These are phyloP conservation scores for Paratinospora sagittata DNA, from an alignment of 164 flowering plant genomes.

Conservation along the genomic window DNA sequence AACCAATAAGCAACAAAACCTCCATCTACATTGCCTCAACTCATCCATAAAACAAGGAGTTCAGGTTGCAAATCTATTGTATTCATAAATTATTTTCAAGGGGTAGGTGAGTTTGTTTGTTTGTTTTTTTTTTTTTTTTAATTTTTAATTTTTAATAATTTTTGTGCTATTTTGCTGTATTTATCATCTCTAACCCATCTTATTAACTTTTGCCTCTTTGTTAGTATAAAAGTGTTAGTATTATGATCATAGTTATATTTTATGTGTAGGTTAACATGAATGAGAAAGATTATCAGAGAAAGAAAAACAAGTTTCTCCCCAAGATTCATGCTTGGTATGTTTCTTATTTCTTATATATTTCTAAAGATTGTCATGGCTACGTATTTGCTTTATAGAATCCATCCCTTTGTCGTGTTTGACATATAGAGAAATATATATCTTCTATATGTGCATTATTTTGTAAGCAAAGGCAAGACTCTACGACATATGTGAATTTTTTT, in stretches of 20 bases:
- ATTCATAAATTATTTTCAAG: too few relatives aligned
- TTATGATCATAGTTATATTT: not conserved
- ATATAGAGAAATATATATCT: not conserved
- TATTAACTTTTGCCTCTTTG: not conserved
- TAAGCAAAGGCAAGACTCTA: not conserved
- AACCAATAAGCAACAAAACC: too few relatives aligned
- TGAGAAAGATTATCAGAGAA: constrained; percentile 95
- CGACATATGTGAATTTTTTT: not conserved
- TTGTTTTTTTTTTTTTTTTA: too few relatives aligned
- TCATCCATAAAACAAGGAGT: too few relatives aligned
- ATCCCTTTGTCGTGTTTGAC: not conserved
- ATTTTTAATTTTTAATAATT: too few relatives aligned
- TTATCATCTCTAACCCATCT: too few relatives aligned
- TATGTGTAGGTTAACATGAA: constrained; percentile 87
- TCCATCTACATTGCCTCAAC: too few relatives aligned
- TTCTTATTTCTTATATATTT: not conserved
- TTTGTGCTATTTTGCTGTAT: too few relatives aligned
- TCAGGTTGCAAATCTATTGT: too few relatives aligned
- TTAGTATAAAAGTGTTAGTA: not conserved
- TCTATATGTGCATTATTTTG: not conserved
- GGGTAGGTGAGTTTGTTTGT: too few relatives aligned
- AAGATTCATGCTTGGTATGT: constrained; percentile 99
- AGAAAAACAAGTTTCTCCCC: constrained; percentile 96
- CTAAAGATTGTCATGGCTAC: not conserved
- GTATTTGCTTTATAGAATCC: not conserved